Percentiles rank a stretch among this genome's conserved stretches.
Conservation (phyloP, 495 filamentous ascomycete genomes). For the Penicillium bialowiezense region DNA sequence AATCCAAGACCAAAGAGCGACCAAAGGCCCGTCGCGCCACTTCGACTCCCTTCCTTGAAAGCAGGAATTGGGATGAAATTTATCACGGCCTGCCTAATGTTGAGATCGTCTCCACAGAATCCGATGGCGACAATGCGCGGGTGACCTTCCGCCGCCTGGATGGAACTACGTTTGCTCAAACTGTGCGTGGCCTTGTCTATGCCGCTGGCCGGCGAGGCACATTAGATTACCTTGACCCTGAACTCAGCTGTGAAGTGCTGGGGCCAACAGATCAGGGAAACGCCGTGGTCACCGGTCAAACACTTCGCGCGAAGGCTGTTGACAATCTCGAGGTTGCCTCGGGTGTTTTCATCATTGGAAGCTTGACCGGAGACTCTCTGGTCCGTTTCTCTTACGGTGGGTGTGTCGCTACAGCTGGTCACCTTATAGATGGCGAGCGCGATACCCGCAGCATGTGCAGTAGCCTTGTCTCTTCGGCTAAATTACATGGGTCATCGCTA, state of each 20-base stretch:
- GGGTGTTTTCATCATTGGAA: conserved; percentile 60
- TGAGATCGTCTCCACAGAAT: conserved; percentile 43
- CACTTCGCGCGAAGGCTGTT: conserved; percentile 53
- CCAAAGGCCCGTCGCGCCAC: conserved; percentile 31
- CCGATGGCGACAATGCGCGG: conserved; percentile 27
- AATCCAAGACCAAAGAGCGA: conserved; percentile 14
- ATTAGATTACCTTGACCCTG: conserved; percentile 50
- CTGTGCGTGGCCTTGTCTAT: conserved; percentile 54
- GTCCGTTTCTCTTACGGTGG: conserved; percentile 63
- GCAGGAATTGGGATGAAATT: conserved; percentile 45
- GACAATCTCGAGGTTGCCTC: conserved; percentile 53
- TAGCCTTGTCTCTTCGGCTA: conserved; percentile 14
- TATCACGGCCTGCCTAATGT: conserved; percentile 63
- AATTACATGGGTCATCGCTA: conserved; percentile 21
- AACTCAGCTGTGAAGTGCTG: conserved; percentile 51
- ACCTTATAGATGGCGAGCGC: conserved; percentile 37
- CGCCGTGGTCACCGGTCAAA: conserved; percentile 50
- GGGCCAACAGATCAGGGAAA: conserved; percentile 22
- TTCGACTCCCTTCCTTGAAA: conserved; percentile 44
- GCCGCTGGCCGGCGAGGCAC: conserved; percentile 61
- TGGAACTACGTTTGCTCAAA: conserved; percentile 43
- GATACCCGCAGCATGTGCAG: conserved; percentile 16
- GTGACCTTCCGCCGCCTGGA: conserved; percentile 48
- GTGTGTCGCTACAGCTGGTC: conserved; percentile 57
- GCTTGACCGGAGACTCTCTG: conserved; percentile 62